Percentiles rank a stretch among this genome's conserved stretches.
phyloP scores from a whole-genome alignment of 331 rosid species.

The Rosa hybrid region DNA sequence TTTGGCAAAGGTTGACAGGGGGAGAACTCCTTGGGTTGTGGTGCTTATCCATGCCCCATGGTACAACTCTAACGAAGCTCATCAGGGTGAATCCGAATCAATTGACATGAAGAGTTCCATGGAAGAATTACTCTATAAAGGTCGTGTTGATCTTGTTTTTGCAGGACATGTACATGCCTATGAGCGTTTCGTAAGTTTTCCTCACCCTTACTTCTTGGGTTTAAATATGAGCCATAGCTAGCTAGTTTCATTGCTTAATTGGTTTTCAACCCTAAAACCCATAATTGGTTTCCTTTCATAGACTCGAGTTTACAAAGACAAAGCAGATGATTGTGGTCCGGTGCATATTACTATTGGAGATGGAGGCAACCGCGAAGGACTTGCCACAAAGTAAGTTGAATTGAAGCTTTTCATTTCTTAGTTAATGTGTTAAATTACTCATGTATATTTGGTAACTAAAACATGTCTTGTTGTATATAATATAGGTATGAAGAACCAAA shows the following conservation, averaged over 20 bases:
- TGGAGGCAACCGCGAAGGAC: slow-evolving; percentile 96
- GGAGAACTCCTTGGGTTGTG: slow-evolving; percentile 64
- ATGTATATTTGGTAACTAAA: background rate
- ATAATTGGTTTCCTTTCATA: slow-evolving; percentile 16
- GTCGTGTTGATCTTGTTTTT: slow-evolving; percentile 72
- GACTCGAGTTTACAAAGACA: slow-evolving; percentile 69
- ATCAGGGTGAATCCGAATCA: slow-evolving; percentile 64
- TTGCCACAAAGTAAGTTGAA: slow-evolving; percentile 52
- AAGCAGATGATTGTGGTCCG: slow-evolving; percentile 61
- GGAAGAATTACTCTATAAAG: slow-evolving; percentile 64
- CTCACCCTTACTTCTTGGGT: background rate
- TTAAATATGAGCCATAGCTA: background rate
- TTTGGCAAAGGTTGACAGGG: slow-evolving; percentile 49
- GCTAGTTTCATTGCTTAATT: background rate
- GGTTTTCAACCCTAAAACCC: background rate
- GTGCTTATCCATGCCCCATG: slow-evolving; percentile 84
- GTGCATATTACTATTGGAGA: slow-evolving; percentile 79
- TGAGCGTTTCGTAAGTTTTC: slow-evolving; percentile 72
- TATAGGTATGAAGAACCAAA: slow-evolving; percentile 55
- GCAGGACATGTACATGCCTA: slow-evolving; percentile 90
- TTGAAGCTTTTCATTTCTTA: background rate
- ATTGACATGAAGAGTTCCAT: slow-evolving; percentile 55
- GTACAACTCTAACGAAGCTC: slow-evolving; percentile 78
- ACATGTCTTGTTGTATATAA: slow-evolving; percentile 16
- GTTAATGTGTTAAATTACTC: background rate